Evolutionary conservation across 2,329 filamentous ascomycete species (phyloP).

Genomic region (Zelopaecilomyces penicillatus): DNA sequence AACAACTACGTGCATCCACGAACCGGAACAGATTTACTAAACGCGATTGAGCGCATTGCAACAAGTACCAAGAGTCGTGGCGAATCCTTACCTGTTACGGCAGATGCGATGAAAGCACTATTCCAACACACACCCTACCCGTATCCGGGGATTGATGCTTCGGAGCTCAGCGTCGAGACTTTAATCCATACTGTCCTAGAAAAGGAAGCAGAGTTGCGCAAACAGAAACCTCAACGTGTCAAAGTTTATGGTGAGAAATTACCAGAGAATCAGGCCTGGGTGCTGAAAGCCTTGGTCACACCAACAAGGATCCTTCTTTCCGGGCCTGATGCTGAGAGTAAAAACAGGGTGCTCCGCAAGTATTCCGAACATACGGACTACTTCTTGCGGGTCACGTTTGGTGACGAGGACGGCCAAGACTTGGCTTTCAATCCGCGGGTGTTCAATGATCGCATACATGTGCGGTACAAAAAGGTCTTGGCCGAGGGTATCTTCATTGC

Average conservation of each 20-base stretch:
- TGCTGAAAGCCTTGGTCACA: slow-evolving; percentile 51
- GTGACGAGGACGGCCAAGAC: slow-evolving; percentile 62
- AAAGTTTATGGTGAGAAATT: slow-evolving; percentile 18
- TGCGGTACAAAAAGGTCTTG: slow-evolving; percentile 54
- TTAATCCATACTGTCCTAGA: slow-evolving; percentile 33
- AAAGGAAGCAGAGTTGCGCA: slow-evolving; percentile 30
- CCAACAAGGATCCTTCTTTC: slow-evolving; percentile 48
- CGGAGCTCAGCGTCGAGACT: slow-evolving; percentile 27
- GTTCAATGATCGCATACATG: slow-evolving; percentile 39
- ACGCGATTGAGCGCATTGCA: slow-evolving; percentile 29
- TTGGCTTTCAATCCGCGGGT: slow-evolving; percentile 48
- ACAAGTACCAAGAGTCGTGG: slow-evolving; percentile 14
- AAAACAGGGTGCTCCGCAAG: slow-evolving; percentile 63
- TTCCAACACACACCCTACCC: slow-evolving; percentile 45
- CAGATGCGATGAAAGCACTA: slow-evolving; percentile 45
- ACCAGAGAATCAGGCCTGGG: slow-evolving; percentile 35
- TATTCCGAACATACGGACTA: slow-evolving; percentile 50
- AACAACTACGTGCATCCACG: slow-evolving; percentile 54
- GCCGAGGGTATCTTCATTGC: slow-evolving; percentile 52
- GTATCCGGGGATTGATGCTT: slow-evolving; percentile 39
- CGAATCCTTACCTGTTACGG: slow-evolving; percentile 34
- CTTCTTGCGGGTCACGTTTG: slow-evolving; percentile 65
- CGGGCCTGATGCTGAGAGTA: slow-evolving; percentile 57
- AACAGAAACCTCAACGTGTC: slow-evolving; percentile 15
- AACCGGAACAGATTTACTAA: slow-evolving; percentile 39